Evolutionary conservation across 306 rosid species (phyloP).

Genomic region (Malus domestica): DNA sequence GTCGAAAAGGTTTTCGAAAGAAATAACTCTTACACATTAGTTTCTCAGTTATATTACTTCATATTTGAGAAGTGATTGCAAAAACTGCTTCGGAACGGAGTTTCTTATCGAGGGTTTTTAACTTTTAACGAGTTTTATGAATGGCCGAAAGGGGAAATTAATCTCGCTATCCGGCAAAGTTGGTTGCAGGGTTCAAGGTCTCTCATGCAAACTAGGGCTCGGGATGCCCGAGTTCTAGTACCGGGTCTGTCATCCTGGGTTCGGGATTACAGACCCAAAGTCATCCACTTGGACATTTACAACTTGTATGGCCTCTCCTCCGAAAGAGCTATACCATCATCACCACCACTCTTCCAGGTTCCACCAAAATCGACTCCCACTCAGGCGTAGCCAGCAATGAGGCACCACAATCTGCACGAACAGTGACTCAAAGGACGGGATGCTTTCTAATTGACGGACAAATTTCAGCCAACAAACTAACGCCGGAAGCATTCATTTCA

Average conservation of each 20-base stretch:
- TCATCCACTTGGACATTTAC: background rate
- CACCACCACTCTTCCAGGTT: background rate
- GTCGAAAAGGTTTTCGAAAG: background rate
- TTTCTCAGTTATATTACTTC: background rate
- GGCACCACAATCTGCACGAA: background rate
- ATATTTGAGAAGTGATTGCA: conserved; percentile 2
- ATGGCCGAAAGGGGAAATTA: too few species aligned
- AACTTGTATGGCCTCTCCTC: background rate
- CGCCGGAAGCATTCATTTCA: background rate
- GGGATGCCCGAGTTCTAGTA: background rate
- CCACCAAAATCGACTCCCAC: background rate
- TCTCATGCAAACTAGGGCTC: too few species aligned
- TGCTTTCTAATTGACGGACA: background rate
- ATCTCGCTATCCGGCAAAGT: too few species aligned
- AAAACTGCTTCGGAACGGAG: background rate
- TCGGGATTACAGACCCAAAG: background rate
- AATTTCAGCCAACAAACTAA: too few species aligned
- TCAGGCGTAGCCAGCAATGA: background rate
- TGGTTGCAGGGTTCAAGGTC: too few species aligned
- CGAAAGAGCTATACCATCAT: background rate
- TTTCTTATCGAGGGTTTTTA: background rate
- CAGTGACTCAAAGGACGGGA: background rate
- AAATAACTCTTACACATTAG: background rate
- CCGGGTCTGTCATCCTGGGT: background rate
- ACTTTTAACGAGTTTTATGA: background rate